Conservation (phyloP, 2,329 filamentous ascomycete species). For the Epichloe bromicola region DNA sequence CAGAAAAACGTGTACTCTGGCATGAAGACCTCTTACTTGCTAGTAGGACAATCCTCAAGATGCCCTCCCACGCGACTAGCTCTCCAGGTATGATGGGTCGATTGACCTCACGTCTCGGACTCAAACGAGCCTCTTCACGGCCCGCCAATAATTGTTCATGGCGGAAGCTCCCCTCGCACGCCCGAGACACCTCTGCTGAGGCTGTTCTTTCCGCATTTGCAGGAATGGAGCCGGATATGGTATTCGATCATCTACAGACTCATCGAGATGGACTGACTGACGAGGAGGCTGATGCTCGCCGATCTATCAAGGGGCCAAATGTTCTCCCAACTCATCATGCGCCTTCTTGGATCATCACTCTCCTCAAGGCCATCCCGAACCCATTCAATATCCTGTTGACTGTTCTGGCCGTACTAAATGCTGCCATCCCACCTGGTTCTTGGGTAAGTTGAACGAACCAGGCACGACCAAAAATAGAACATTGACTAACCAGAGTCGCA, state of each 20-base stretch:
- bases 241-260: conserved; percentile 11
- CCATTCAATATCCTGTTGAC: conserved; percentile 15
- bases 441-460: conserved; percentile 5
- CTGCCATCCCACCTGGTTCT: conserved; percentile 9
- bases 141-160: conserved; percentile 5
- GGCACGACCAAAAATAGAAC: too few relatives aligned
- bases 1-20: conserved; percentile 1
- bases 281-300: conserved; percentile 11
- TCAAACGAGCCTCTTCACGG: conserved; percentile 2
- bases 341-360: conserved; percentile 15
- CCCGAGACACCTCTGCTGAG: conserved; percentile 9
- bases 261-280: conserved; percentile 11
- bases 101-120: not conserved
- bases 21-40: conserved; percentile 4
- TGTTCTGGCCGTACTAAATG: conserved; percentile 14
- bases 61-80: conserved; percentile 2
- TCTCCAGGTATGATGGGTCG: not conserved
- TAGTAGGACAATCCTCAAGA: conserved; percentile 1
- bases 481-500: not conserved
- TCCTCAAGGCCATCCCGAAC: conserved; percentile 15
- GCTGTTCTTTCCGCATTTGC: conserved; percentile 11
- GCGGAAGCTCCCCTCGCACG: conserved; percentile 5
- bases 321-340: conserved; percentile 13
- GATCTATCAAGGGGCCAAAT: conserved; percentile 12
- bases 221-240: conserved; percentile 7